Percentiles rank a stretch among this genome's conserved stretches.
phyloP scores from a whole-genome alignment of 2,329 filamentous ascomycete species.

The Beauveria caledonica region DNA sequence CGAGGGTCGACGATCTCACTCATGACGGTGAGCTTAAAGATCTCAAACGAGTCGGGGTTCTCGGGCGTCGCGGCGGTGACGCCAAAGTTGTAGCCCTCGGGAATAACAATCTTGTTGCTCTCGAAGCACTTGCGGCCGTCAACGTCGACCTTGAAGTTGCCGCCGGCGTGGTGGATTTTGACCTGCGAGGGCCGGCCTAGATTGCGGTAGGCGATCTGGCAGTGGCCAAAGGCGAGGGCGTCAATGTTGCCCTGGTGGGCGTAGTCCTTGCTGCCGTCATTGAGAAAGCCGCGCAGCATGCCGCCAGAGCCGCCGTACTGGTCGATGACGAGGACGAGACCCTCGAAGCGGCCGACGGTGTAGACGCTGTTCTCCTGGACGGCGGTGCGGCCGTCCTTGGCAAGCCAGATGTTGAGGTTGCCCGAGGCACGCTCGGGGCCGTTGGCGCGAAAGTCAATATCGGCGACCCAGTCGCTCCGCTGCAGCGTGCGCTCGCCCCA shows the following conservation, averaged over 20 bases:
- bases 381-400: conserved; percentile 54
- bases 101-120: conserved; percentile 69
- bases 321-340: conserved; percentile 81
- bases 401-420: conserved; percentile 91
- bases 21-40: conserved; percentile 77
- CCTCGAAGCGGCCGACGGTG: conserved; percentile 77
- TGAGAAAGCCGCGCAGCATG: conserved; percentile 84
- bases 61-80: conserved; percentile 83
- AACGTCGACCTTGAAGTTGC: conserved; percentile 66
- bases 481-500: conserved; percentile 64
- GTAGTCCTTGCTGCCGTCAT: conserved; percentile 80
- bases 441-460: conserved; percentile 79
- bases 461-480: conserved; percentile 66
- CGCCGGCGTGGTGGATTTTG: conserved; percentile 58
- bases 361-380: conserved; percentile 74
- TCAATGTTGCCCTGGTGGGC: conserved; percentile 69
- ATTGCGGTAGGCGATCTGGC: conserved; percentile 85
- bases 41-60: conserved; percentile 87
- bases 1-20: conserved; percentile 35
- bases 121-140: conserved; percentile 80
- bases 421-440: conserved; percentile 80
- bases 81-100: conserved; percentile 75
- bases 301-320: conserved; percentile 70
- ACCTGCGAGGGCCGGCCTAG: conserved; percentile 75
- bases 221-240: conserved; percentile 85